Conservation (phyloP, 2,329 filamentous ascomycete species). For the Chaetothyriales sp. region DNA sequence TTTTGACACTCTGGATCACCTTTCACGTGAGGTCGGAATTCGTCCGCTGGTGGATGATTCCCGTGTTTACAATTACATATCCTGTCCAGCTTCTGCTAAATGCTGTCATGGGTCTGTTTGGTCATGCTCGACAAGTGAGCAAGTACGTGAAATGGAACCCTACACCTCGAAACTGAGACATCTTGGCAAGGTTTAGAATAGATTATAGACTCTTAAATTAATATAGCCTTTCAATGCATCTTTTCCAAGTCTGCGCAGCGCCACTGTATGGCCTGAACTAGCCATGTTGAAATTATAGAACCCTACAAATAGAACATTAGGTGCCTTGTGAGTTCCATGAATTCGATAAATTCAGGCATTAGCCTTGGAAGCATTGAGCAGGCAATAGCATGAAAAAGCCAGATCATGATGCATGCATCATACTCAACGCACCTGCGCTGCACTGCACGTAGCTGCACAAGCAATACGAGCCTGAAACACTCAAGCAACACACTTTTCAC, state of each 20-base stretch:
- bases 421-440: neutral
- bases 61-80: slow-evolving; percentile 31
- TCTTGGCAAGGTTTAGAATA: neutral
- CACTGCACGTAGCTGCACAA: neutral
- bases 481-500: neutral
- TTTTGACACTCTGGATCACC: slow-evolving; percentile 35
- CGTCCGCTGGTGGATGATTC: slow-evolving; percentile 28
- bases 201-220: neutral
- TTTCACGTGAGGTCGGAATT: slow-evolving; percentile 35
- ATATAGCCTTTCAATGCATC: neutral
- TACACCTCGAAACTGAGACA: slow-evolving; percentile 21
- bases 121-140: slow-evolving; percentile 34
- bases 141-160: slow-evolving; percentile 37
- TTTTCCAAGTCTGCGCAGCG: neutral
- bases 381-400: neutral
- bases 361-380: neutral
- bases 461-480: neutral
- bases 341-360: neutral
- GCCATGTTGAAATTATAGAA: neutral
- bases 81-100: slow-evolving; percentile 32
- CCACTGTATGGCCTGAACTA: neutral
- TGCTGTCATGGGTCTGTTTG: slow-evolving; percentile 34
- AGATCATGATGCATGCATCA: neutral
- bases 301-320: neutral
- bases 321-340: neutral